Evolutionary conservation across 2,329 filamentous ascomycete genomes (phyloP), one percentile per base, ranked within the genome.

Genomic region (Torrubiella hemipterigena): DNA sequence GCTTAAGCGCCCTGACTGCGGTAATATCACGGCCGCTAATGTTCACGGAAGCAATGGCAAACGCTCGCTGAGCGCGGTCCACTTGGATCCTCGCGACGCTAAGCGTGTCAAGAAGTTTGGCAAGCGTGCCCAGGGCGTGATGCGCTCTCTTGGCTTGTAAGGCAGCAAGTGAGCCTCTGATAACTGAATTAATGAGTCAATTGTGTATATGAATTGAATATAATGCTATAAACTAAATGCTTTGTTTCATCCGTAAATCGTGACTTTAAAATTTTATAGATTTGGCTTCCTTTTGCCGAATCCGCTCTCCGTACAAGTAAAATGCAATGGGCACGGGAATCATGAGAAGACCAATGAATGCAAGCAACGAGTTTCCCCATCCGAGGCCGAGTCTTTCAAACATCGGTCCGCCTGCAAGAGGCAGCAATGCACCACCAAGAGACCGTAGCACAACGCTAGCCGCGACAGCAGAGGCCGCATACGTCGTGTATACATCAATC

Each of bases 1-100:
- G 41, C 49, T 81, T 35, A 59, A 49, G 41, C 55, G 66, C 17
- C 75, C 76, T 0, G 56, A 76, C 27, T 75, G 70, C 38, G 66
- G 65, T 7, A 56, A 70, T 30, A 55, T 71, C 24, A 51, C 57
- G 31, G 55, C 62, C 0, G 61, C 59, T 2, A 43, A 56, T 24
- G 44, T 57, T 2, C 47, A 52, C 7, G n/a, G n/a, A n/a, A 29
- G 41, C 2, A 40, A 31, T 16, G 20, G 36, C 4, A 59, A 51
- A 45, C 48, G 54, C 15, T 48, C 46, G 5, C 21, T 51, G 27
- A 47, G 54, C 24, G 68, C 68, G 1, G 60, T 71, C 3, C 56
- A 68, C 50, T 30, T 71, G 24, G 49, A 59, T 27, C 39, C 40
- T n/a, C 51, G 54, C 27, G 68, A 72, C 45, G 61, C 64, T 3